Evolutionary conservation across 129 eudicot species (phyloP).

Genomic region (Flaveria trinervia): DNA sequence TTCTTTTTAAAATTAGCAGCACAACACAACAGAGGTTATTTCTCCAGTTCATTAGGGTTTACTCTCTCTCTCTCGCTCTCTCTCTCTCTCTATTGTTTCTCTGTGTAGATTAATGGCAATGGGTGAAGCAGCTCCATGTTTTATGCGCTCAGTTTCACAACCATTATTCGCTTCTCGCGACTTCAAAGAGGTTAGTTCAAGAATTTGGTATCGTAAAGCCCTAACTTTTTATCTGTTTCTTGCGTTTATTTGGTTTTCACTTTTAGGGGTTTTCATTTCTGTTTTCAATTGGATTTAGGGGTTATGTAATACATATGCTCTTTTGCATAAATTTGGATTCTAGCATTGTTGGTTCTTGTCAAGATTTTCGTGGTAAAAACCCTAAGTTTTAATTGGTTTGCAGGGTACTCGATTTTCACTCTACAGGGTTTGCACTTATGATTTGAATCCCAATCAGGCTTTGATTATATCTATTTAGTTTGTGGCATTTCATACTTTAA

Average conservation of each 20-base stretch:
- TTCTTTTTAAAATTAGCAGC: conserved; percentile 13
- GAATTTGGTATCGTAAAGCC: background rate
- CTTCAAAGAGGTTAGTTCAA: conserved; percentile 47
- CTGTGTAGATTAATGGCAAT: conserved; percentile 34
- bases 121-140: conserved; percentile 67
- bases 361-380: background rate
- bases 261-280: background rate
- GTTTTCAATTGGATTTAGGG: background rate
- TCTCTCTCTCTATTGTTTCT: background rate
- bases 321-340: background rate
- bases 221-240: background rate
- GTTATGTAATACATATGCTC: background rate
- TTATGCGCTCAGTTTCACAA: conserved; percentile 65
- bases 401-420: background rate
- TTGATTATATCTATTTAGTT: background rate
- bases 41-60: conserved; percentile 16
- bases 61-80: conserved; percentile 15
- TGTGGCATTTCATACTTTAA: background rate
- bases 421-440: background rate
- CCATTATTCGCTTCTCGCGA: conserved; percentile 59
- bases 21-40: background rate
- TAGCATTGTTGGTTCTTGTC: background rate
- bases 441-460: conserved; percentile 10
- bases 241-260: background rate
- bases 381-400: conserved; percentile 12